These are phyloP conservation scores for Piper longum DNA, from an alignment of 164 flowering plant species.

Conservation along the genomic window DNA sequence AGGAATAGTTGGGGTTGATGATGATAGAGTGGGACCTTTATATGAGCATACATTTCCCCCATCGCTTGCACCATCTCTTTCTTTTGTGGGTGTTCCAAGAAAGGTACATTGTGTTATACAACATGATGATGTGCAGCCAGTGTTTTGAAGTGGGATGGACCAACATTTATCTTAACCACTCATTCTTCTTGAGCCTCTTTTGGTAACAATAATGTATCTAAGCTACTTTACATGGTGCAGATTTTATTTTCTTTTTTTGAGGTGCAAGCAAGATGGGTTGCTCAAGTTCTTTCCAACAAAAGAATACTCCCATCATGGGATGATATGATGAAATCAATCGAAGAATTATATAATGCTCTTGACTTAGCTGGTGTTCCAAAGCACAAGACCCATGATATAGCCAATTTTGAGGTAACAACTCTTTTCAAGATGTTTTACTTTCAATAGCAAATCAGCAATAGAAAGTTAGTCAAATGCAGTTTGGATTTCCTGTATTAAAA, in stretches of 20 bases:
- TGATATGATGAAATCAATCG: conserved; percentile 74
- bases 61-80: conserved; percentile 74
- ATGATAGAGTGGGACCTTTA: conserved; percentile 84
- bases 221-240: conserved; percentile 17
- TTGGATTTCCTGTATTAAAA: not conserved
- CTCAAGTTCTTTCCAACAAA: conserved; percentile 68
- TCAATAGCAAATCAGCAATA: not conserved
- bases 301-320: conserved; percentile 61
- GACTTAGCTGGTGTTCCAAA: conserved; percentile 67
- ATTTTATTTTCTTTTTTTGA: conserved; percentile 81
- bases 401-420: conserved; percentile 43
- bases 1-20: conserved; percentile 79
- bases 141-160: not conserved
- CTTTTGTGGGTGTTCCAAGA: conserved; percentile 77
- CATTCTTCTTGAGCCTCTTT: not conserved
- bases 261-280: conserved; percentile 90
- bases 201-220: not conserved
- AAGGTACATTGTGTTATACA: conserved; percentile 34
- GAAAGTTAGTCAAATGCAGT: not conserved
- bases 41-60: conserved; percentile 95
- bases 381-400: conserved; percentile 64
- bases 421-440: not conserved
- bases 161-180: not conserved
- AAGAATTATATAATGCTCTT: conserved; percentile 51
- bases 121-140: not conserved